Percentiles rank a stretch among this genome's conserved stretches.
These are phyloP conservation scores for Nicotiana otophora DNA, from an alignment of 257 asterid genomes.

Conservation along the genomic window DNA sequence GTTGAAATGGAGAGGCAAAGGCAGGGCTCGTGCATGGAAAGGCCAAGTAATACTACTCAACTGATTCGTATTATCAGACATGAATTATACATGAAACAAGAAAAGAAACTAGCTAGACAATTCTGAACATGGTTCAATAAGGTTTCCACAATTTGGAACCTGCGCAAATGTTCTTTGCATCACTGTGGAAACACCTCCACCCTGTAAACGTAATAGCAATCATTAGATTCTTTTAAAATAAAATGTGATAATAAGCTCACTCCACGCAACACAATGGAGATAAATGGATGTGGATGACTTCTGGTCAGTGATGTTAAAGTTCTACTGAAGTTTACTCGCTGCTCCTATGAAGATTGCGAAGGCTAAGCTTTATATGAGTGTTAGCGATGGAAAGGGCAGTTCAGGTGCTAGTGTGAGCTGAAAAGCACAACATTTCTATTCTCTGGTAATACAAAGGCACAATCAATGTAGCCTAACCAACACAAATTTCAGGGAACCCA, in stretches of 20 bases:
- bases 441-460: not conserved
- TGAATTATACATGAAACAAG: not conserved
- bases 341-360: not conserved
- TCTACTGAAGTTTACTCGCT: not conserved
- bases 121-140: not conserved
- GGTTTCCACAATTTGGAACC: not conserved
- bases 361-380: not conserved
- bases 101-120: not conserved
- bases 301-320: not conserved
- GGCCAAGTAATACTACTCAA: not conserved
- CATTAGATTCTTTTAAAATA: not conserved
- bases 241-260: not conserved
- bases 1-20: not conserved
- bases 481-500: not conserved
- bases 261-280: not conserved
- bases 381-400: not conserved
- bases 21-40: not conserved
- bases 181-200: not conserved
- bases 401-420: not conserved
- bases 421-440: not conserved
- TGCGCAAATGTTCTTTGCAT: not conserved
- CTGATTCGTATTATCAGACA: not conserved
- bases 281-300: not conserved
- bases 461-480: not conserved
- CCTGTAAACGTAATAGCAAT: not conserved